A percentile compares a stretch with the other conserved stretches of the same genome.
Conservation (phyloP, 1,284 basidiomycete species). For the Vanrija humicola region DNA sequence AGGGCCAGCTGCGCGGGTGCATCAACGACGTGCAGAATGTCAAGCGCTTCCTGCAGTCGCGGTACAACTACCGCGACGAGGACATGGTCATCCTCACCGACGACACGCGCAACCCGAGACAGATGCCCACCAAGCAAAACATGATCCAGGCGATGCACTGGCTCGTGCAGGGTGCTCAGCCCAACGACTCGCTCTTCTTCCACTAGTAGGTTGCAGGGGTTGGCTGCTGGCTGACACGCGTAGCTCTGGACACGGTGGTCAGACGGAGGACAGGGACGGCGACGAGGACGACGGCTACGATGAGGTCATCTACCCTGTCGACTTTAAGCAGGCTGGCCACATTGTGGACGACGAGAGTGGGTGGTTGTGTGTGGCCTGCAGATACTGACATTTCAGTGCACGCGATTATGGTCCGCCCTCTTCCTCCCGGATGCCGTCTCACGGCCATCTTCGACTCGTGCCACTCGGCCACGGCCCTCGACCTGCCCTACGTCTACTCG, state of each 20-base stretch:
- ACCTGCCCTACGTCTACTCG: conserved; percentile 62
- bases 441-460: conserved; percentile 77
- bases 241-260: conserved; percentile 72
- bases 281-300: conserved; percentile 58
- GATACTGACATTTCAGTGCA: conserved; percentile 20
- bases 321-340: conserved; percentile 65
- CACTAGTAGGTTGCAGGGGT: conserved; percentile 60
- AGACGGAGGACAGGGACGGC: conserved; percentile 65
- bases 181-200: conserved; percentile 87
- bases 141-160: conserved; percentile 83
- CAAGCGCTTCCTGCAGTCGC: conserved; percentile 65
- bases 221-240: not conserved
- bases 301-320: conserved; percentile 79
- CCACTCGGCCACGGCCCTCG: conserved; percentile 52
- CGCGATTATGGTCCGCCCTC: conserved; percentile 57
- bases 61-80: conserved; percentile 66
- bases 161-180: conserved; percentile 72
- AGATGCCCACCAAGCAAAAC: conserved; percentile 72
- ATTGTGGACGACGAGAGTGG: conserved; percentile 76
- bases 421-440: conserved; percentile 78
- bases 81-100: conserved; percentile 86
- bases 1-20: conserved; percentile 67
- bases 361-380: conserved; percentile 1
- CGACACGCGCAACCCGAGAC: conserved; percentile 60
- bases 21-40: conserved; percentile 85